phyloP scores from a whole-genome alignment of 1,139 yeast genomes.

The Pichia kudriavzevii region DNA sequence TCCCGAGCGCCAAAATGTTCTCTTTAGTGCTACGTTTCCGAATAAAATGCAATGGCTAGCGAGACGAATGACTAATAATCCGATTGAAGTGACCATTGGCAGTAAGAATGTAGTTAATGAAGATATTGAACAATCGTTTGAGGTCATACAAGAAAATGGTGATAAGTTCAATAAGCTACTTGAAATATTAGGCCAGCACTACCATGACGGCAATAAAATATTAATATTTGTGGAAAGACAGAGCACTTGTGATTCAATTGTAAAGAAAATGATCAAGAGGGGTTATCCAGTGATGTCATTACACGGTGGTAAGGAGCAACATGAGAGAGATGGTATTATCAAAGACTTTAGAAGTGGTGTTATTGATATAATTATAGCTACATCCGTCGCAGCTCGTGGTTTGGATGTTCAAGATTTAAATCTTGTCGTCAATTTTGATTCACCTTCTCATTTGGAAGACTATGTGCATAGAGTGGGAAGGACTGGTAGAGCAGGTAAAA shows the following conservation, averaged over 20 bases:
- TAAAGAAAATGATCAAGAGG: constrained; percentile 46
- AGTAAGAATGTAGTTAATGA: constrained; percentile 78
- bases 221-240: constrained; percentile 86
- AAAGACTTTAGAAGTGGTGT: constrained; percentile 62
- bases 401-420: constrained; percentile 79
- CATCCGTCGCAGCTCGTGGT: constrained; percentile 94
- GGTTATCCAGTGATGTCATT: constrained; percentile 60
- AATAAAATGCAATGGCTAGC: constrained; percentile 72
- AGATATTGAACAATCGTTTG: constrained; percentile 68
- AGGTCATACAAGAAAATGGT: constrained; percentile 43
- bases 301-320: constrained; percentile 91
- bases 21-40: constrained; percentile 94
- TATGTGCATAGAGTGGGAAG: constrained; percentile 95
- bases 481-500: constrained; percentile 86
- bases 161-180: constrained; percentile 51
- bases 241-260: constrained; percentile 65
- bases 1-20: constrained; percentile 85
- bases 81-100: constrained; percentile 76
- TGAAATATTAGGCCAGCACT: constrained; percentile 41
- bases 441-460: constrained; percentile 91
- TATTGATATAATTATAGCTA: constrained; percentile 66
- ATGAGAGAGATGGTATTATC: constrained; percentile 73
- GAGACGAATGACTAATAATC: constrained; percentile 47
- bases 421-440: constrained; percentile 77
- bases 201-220: constrained; percentile 43